Percentiles rank a stretch among this genome's conserved stretches.
These are phyloP conservation scores for Cinnamomum chago DNA, from an alignment of 164 flowering plant species.

Conservation along the genomic window DNA sequence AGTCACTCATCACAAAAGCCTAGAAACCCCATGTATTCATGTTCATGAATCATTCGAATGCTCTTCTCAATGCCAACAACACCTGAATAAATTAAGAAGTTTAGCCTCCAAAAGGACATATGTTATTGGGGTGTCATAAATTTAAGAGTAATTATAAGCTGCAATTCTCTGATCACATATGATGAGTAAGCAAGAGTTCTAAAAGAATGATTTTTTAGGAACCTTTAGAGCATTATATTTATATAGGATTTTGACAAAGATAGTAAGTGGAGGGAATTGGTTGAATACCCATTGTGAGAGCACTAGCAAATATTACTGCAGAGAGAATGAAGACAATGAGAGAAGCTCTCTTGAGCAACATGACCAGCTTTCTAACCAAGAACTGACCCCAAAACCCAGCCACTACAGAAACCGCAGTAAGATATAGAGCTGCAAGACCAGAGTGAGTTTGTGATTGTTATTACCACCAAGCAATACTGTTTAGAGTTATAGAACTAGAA, in stretches of 20 bases:
- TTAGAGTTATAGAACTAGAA: no score
- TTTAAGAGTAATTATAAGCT: background rate
- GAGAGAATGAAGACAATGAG: conserved; percentile 84
- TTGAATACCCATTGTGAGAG: conserved; percentile 83
- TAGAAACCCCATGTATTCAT: conserved; percentile 94
- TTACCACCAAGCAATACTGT: background rate
- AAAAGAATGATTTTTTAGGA: no score
- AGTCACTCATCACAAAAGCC: conserved; percentile 56
- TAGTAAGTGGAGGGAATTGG: background rate
- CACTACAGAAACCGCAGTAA: conserved; percentile 15
- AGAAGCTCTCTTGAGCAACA: conserved; percentile 68
- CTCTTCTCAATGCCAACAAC: conserved; percentile 57
- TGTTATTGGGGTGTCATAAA: background rate
- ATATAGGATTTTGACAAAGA: no score
- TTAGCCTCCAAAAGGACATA: background rate
- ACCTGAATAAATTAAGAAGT: conserved; percentile 36
- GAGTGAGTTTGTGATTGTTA: background rate
- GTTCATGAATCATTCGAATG: conserved; percentile 58
- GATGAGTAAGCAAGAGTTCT: no score
- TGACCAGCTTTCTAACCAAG: conserved; percentile 59
- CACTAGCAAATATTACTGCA: conserved; percentile 90
- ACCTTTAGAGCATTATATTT: no score
- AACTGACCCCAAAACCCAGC: conserved; percentile 48
- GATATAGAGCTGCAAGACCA: conserved; percentile 21
- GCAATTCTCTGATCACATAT: no score